Evolutionary conservation across 2,329 filamentous ascomycete species (phyloP), one percentile per base, ranked within the genome.

Genomic region (Colletotrichum lindemuthianum): DNA sequence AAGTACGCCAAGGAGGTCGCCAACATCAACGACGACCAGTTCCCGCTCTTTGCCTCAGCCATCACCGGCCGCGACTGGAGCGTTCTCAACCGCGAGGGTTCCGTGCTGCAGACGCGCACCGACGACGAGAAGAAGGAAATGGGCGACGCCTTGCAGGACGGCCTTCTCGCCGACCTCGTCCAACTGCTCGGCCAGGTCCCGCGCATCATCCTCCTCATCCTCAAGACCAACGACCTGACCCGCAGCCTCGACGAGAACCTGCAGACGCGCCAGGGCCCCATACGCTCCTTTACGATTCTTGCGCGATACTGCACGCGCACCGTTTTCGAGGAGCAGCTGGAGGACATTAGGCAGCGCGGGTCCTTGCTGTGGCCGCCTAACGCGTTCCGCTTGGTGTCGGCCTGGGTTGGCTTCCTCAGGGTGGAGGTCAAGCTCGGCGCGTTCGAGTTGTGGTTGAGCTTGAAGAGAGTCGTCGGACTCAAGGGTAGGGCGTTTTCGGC

Each of bases 171-270:
- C 66, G 91, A 97, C 71, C 84, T 99, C 7, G 92, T 99, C 8
- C 90, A 94, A 69, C 82, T 99, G 69, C 86, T 99, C 6, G 92
- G 93, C 51, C 88, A 92, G 71, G 94, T 99, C 7, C 96, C 96
- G 1, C 84, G 93, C 48, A 92, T 99, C 69, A 97, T 99, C 59
- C 84, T 99, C 11, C 83, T 99, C 34, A 98, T 99, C 69, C 84
- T 99, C 67, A 99, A 99, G 81, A 99, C 96, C 2, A 99, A 99
- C 75, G 96, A 99, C 78, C 82, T 99, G 43, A 99, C 96, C 13
- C 89, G 96, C 68, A 96, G 91, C 71, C 85, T 99, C 15, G 96
- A 99, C 75, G 96, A 99, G 81, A 94, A 91, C 73, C 82, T 96
- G 41, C 90, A 94, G 59, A 96, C 92, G 0, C 84, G 86, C 7